phyloP scores from a whole-genome alignment of 805 yeast genomes.

The Candida takata region DNA sequence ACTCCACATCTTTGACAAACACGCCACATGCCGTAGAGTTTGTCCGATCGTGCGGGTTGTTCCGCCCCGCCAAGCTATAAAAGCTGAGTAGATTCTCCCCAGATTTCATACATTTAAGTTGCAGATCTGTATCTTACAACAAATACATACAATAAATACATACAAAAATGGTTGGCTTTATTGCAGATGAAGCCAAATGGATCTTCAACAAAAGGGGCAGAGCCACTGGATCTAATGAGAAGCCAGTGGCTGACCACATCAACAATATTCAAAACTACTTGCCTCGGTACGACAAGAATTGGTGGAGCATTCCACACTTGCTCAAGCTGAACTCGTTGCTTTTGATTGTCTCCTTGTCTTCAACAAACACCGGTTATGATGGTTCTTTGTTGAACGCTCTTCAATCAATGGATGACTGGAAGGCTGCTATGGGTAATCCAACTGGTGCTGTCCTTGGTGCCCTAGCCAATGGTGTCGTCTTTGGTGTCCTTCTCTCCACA shows the following conservation, averaged over 20 bases:
- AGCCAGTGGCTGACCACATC: background rate
- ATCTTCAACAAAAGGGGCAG: conserved; percentile 8
- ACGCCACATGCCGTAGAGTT: too few relatives aligned
- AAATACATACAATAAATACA: background rate
- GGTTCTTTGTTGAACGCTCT: conserved; percentile 45
- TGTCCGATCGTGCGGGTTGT: too few relatives aligned
- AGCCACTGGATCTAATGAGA: background rate
- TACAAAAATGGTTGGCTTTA: conserved; percentile 13
- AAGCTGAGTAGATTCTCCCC: background rate
- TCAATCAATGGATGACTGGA: conserved; percentile 39
- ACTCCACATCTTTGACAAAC: too few relatives aligned
- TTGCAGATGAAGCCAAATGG: conserved; percentile 19
- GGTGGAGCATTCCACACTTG: conserved; percentile 34
- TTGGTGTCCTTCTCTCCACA: conserved; percentile 33
- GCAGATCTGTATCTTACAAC: background rate
- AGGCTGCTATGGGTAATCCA: conserved; percentile 32
- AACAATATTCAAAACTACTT: conserved; percentile 18
- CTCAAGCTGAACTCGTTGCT: conserved; percentile 31
- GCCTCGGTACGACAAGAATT: conserved; percentile 24
- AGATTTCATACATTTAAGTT: background rate
- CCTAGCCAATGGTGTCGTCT: conserved; percentile 33
- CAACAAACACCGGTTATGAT: conserved; percentile 44
- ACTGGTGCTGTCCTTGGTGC: conserved; percentile 35
- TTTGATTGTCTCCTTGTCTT: conserved; percentile 36
- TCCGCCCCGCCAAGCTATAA: too few relatives aligned